These are phyloP conservation scores for Eucalyptus sp. DNA, from an alignment of 345 rosid species.

Conservation along the genomic window DNA sequence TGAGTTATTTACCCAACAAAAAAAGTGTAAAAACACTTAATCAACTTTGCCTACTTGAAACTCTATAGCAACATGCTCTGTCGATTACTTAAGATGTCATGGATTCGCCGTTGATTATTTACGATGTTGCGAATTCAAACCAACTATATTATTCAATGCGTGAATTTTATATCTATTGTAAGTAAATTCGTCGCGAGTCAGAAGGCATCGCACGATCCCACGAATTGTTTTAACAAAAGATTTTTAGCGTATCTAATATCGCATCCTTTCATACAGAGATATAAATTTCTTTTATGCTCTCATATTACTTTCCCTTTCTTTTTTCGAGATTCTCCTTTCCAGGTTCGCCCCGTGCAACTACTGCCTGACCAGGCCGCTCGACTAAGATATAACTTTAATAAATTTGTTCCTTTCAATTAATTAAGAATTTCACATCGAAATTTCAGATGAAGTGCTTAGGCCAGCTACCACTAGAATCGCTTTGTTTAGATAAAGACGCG, in stretches of 20 bases:
- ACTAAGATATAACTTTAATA: neutral
- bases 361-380: neutral
- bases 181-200: neutral
- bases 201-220: too few relatives aligned
- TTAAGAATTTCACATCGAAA: neutral
- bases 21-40: neutral
- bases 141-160: rapidly evolving
- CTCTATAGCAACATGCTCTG: rapidly evolving
- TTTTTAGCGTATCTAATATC: neutral
- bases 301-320: neutral
- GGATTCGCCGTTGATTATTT: neutral
- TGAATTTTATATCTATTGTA: neutral
- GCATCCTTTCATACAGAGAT: too few relatives aligned
- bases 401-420: neutral
- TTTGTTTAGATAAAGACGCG: neutral
- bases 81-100: too few relatives aligned
- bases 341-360: neutral
- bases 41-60: neutral
- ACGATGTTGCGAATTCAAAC: rapidly evolving
- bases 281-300: too few relatives aligned
- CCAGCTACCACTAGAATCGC: neutral
- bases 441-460: neutral
- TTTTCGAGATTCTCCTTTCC: neutral
- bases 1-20: neutral
- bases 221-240: too few relatives aligned